These are phyloP conservation scores for Ophiostoma sp. DNA, from an alignment of 2,329 filamentous ascomycete genomes.

Conservation along the genomic window DNA sequence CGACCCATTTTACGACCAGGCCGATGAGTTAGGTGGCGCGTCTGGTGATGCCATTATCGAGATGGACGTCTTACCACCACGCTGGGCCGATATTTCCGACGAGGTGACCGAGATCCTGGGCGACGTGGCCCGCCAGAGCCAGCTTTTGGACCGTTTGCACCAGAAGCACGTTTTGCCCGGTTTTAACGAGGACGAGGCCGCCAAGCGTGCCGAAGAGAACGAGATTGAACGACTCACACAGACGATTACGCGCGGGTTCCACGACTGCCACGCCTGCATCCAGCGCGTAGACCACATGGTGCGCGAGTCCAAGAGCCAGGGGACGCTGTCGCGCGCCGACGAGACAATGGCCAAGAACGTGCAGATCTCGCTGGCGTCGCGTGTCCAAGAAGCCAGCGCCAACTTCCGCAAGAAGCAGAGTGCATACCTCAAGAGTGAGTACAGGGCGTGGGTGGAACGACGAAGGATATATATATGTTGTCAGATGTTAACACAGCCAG, in stretches of 20 bases:
- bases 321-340: conserved; percentile 75
- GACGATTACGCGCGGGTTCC: conserved; percentile 84
- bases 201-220: conserved; percentile 80
- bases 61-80: conserved; percentile 93
- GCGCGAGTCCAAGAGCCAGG: conserved; percentile 71
- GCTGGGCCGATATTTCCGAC: conserved; percentile 94
- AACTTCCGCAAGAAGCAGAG: conserved; percentile 96
- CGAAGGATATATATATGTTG: neutral
- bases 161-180: conserved; percentile 96
- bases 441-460: neutral
- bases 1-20: conserved; percentile 68
- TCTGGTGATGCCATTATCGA: conserved; percentile 91
- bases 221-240: conserved; percentile 91
- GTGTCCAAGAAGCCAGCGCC: conserved; percentile 89
- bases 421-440: conserved; percentile 85
- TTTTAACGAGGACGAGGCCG: conserved; percentile 85
- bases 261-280: conserved; percentile 85
- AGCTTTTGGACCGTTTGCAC: conserved; percentile 85
- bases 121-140: conserved; percentile 78
- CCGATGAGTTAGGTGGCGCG: conserved; percentile 57
- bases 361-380: conserved; percentile 82
- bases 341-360: conserved; percentile 96
- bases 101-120: conserved; percentile 83
- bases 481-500: conserved; percentile 46
- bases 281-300: conserved; percentile 87